phyloP scores from a whole-genome alignment of 1,284 basidiomycete genomes.

The Apiotrichum laibachii region DNA sequence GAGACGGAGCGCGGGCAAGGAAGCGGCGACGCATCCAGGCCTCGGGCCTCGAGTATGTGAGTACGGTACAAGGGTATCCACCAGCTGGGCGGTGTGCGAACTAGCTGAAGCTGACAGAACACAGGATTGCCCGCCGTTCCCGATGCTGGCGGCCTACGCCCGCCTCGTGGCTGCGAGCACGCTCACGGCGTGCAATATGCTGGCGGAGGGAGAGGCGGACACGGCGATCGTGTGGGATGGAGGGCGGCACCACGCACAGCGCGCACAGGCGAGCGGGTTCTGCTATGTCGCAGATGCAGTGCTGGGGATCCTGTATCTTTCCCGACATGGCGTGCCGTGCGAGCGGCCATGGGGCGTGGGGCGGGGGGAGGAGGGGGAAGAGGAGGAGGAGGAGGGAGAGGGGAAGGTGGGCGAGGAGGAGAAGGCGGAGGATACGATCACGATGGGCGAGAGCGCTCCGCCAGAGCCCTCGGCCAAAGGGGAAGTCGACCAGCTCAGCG shows the following conservation, averaged over 20 bases:
- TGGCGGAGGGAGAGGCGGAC: slow-evolving; percentile 59
- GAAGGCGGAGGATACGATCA: neutral
- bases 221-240: slow-evolving; percentile 81
- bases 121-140: slow-evolving; percentile 80
- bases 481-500: too few relatives aligned
- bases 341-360: neutral
- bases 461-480: too few relatives aligned
- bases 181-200: slow-evolving; percentile 64
- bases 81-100: too few relatives aligned
- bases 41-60: slow-evolving; percentile 68
- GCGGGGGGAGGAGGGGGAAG: neutral
- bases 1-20: slow-evolving; percentile 19
- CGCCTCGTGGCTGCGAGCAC: slow-evolving; percentile 71
- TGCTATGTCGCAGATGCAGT: slow-evolving; percentile 92
- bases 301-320: slow-evolving; percentile 61
- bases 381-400: neutral
- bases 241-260: slow-evolving; percentile 56
- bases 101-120: slow-evolving; percentile 7
- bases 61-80: slow-evolving; percentile 15
- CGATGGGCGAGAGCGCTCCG: too few relatives aligned
- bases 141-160: slow-evolving; percentile 66
- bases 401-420: neutral
- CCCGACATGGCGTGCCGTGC: slow-evolving; percentile 25
- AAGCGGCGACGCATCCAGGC: slow-evolving; percentile 41
- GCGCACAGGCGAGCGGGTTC: slow-evolving; percentile 77